phyloP scores from a whole-genome alignment of 2,329 filamentous ascomycete genomes.

The Tricladium varicosporioides region DNA sequence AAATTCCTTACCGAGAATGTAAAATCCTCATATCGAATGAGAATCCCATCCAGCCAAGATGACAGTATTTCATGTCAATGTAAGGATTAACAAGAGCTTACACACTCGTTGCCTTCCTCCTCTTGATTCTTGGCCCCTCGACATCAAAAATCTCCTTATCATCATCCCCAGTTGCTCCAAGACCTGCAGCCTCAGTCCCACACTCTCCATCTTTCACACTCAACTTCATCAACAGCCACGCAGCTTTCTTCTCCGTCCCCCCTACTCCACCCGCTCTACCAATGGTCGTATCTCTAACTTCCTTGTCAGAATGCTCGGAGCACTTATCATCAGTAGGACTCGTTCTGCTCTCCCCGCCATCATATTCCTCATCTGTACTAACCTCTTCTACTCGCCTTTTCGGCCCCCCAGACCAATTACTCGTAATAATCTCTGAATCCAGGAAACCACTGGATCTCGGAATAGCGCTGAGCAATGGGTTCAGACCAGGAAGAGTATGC shows the following conservation, averaged over 20 bases:
- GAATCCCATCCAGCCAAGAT: too few relatives aligned
- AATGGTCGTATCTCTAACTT: constrained; percentile 8
- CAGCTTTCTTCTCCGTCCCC: constrained; percentile 44
- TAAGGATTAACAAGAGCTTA: constrained; percentile 13
- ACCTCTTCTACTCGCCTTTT: constrained; percentile 25
- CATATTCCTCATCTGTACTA: constrained; percentile 29
- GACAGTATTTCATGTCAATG: too few relatives aligned
- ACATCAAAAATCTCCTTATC: constrained; percentile 6
- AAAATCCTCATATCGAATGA: too few relatives aligned
- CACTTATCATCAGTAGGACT: constrained; percentile 22
- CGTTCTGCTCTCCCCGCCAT: constrained; percentile 24
- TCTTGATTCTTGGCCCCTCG: constrained; percentile 38
- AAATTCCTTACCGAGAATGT: constrained; percentile 1
- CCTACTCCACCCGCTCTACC: constrained; percentile 19
- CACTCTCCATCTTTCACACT: constrained; percentile 38
- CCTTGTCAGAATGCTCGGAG: constrained; percentile 10
- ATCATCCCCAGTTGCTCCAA: neutral
- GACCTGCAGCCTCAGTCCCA: neutral
- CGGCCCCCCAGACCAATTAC: constrained; percentile 3
- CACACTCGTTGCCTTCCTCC: constrained; percentile 40
- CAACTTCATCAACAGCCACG: constrained; percentile 47
- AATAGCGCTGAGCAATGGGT: constrained; percentile 45
- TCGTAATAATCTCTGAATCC: constrained; percentile 9
- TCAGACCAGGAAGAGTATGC: constrained; percentile 25
- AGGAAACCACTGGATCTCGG: constrained; percentile 36